A percentile compares a stretch with the other conserved stretches of the same genome.
phyloP scores from a whole-genome alignment of 768 basidiomycete species.

The Auricularia sp. region DNA sequence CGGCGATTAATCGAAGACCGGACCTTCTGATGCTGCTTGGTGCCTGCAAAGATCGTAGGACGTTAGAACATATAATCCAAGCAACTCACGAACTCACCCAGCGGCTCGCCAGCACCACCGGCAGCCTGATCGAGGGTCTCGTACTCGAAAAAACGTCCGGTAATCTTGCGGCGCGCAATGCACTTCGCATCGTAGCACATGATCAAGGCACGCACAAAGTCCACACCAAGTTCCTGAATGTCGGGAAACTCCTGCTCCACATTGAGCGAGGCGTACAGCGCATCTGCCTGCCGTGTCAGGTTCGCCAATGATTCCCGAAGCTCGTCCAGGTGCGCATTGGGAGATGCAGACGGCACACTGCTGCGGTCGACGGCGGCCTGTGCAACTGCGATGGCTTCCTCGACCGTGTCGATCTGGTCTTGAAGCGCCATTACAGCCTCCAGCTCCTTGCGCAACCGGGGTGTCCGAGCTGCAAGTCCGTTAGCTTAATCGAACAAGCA shows the following conservation, averaged over 20 bases:
- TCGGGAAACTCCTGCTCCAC: slow-evolving; percentile 23
- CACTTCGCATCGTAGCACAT: slow-evolving; percentile 30
- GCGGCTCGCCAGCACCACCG: slow-evolving; percentile 18
- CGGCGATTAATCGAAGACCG: slow-evolving; percentile 21
- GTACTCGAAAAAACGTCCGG: slow-evolving; percentile 28
- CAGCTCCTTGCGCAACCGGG: slow-evolving; percentile 23
- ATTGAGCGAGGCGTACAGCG: slow-evolving; percentile 26
- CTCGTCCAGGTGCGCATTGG: slow-evolving; percentile 6
- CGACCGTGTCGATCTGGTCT: slow-evolving; percentile 16
- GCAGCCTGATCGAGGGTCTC: slow-evolving; percentile 26
- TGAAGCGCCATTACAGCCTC: slow-evolving; percentile 23
- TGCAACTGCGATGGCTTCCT: slow-evolving; percentile 12
- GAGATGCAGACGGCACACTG: not conserved
- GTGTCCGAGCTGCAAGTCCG: not conserved
- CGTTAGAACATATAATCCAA: not conserved
- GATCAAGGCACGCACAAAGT: slow-evolving; percentile 23
- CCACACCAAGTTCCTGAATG: slow-evolving; percentile 19
- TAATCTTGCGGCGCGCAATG: slow-evolving; percentile 24
- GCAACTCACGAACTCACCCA: slow-evolving; percentile 18
- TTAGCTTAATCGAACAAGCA: not conserved
- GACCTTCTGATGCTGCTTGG: slow-evolving; percentile 23
- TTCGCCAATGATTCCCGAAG: slow-evolving; percentile 15
- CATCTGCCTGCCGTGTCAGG: slow-evolving; percentile 19
- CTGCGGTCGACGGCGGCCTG: slow-evolving; percentile 1
- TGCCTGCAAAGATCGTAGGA: slow-evolving; percentile 14